Base-by-base conservation (phyloP, 306 rosid species). In the Vigna hirtella region DNA sequence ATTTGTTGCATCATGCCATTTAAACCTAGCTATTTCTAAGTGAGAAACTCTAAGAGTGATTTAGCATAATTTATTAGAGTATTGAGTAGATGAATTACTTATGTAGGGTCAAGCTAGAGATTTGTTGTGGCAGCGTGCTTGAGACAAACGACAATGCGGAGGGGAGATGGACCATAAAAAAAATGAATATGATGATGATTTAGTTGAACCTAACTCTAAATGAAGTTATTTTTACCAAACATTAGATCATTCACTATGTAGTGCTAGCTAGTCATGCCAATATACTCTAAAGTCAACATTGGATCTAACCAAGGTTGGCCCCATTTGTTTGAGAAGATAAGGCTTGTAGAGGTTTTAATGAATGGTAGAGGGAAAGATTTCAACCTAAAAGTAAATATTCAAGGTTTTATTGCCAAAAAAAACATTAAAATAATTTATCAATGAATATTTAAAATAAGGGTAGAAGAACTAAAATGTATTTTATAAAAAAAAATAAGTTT, bases 121-220 rank as follows among this genome's bases (percentile, higher is more conserved):
- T n/a, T 61, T 48, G 18, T 34, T 13, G 66, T 68, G 72, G 18
- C 47, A 36, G 63, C 14, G 32, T 49, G 79, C 45, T 50, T 63
- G 79, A 40, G 67, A 76, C 69, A 81, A 70, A 51, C 47, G 72
- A 81, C 55, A 72, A 68, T 67, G 65, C 56, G 50, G 42, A 22
- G 14, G 34, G 4, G 36, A 26, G 30, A 66, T 67, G 77, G 73
- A 40, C 81, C 77, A 17, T 32, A 52, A 5, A 48, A 58, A 24
- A 51, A 70, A 63, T 36, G 50, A 67, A 42, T 16, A 38, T 51
- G 43, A 82, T 65, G 43, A 82, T 65, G 74, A 32, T 63, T 70
- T 62, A 82, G 78, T 76, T 77, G 82, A 82, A 77, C 78, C 79
- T 65, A 68, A 59, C 65, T 40, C 80, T 18, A 15, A 66, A 58